Percentiles rank a stretch among this genome's conserved stretches.
These are phyloP conservation scores for Akanthomyces lecanii DNA, from an alignment of 2,329 filamentous ascomycete species.

Conservation along the genomic window DNA sequence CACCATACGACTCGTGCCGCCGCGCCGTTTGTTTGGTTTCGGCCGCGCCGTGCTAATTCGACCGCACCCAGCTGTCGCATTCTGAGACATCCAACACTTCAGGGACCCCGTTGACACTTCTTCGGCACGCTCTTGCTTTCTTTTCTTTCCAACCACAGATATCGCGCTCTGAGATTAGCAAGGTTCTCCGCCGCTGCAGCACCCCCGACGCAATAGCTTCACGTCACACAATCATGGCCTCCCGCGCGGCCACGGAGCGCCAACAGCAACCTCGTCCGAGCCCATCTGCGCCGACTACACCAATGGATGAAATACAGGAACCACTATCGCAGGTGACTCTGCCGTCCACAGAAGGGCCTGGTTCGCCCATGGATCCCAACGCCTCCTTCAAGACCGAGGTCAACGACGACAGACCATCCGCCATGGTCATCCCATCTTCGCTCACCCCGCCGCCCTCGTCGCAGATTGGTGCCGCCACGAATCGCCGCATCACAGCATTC, in stretches of 20 bases:
- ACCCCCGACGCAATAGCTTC: not conserved
- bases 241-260: conserved; percentile 6
- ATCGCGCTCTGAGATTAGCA: not conserved
- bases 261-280: not conserved
- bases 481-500: conserved; percentile 23
- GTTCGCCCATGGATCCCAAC: conserved; percentile 47
- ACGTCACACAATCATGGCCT: conserved; percentile 2
- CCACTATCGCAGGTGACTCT: conserved; percentile 47
- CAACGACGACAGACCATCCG: conserved; percentile 42
- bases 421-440: conserved; percentile 53
- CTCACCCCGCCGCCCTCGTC: conserved; percentile 55
- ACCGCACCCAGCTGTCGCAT: not conserved
- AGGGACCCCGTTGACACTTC: not conserved
- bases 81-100: conserved; percentile 11
- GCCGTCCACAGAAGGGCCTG: conserved; percentile 53
- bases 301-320: conserved; percentile 6
- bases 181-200: not conserved
- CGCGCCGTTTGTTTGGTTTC: conserved; percentile 10
- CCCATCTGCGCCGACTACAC: conserved; percentile 11
- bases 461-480: conserved; percentile 37
- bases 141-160: not conserved
- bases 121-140: not conserved
- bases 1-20: not conserved
- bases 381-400: conserved; percentile 48
- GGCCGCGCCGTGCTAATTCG: not conserved